Evolutionary conservation across 352 stramenopile genomes (phyloP).

Genomic region (Phytophthora sansomeana): DNA sequence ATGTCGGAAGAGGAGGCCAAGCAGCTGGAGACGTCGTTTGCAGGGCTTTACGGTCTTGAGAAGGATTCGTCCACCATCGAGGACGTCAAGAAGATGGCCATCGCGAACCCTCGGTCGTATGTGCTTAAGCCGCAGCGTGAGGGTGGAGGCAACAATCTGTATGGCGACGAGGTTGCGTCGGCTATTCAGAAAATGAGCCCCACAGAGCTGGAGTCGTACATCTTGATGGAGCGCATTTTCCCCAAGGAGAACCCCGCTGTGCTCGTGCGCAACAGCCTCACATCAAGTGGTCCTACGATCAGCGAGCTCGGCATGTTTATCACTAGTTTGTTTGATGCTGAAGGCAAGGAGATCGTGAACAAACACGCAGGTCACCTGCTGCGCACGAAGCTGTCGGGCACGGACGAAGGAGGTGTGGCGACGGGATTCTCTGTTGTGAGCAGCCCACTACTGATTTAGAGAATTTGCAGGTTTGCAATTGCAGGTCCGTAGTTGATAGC

Average conservation of each 20-base stretch:
- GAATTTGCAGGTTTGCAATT: not conserved
- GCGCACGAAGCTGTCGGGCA: slow-evolving; percentile 95
- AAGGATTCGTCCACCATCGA: slow-evolving; percentile 72
- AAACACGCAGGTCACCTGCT: slow-evolving; percentile 96
- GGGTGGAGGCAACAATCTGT: slow-evolving; percentile 98
- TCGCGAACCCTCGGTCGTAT: slow-evolving; percentile 77
- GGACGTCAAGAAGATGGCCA: slow-evolving; percentile 78
- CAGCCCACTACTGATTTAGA: slow-evolving; percentile 88
- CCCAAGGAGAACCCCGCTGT: slow-evolving; percentile 85
- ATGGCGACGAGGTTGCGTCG: slow-evolving; percentile 91
- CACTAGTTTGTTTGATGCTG: slow-evolving; percentile 76
- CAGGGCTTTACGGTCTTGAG: slow-evolving; percentile 95
- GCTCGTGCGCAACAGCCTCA: slow-evolving; percentile 81
- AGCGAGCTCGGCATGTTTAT: slow-evolving; percentile 97
- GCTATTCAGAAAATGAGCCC: slow-evolving; percentile 84
- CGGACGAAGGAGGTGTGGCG: slow-evolving; percentile 97
- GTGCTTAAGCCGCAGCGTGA: slow-evolving; percentile 99
- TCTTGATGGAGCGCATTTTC: slow-evolving; percentile 98
- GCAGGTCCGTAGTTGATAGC: slow-evolving; percentile 10
- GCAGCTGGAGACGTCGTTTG: slow-evolving; percentile 93
- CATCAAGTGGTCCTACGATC: slow-evolving; percentile 86
- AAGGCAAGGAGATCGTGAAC: slow-evolving; percentile 91
- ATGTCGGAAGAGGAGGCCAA: slow-evolving; percentile 72
- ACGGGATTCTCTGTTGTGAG: slow-evolving; percentile 95
- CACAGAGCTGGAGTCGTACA: slow-evolving; percentile 89